phyloP scores from a whole-genome alignment of 352 stramenopile species.

The Bremia lactucae region DNA sequence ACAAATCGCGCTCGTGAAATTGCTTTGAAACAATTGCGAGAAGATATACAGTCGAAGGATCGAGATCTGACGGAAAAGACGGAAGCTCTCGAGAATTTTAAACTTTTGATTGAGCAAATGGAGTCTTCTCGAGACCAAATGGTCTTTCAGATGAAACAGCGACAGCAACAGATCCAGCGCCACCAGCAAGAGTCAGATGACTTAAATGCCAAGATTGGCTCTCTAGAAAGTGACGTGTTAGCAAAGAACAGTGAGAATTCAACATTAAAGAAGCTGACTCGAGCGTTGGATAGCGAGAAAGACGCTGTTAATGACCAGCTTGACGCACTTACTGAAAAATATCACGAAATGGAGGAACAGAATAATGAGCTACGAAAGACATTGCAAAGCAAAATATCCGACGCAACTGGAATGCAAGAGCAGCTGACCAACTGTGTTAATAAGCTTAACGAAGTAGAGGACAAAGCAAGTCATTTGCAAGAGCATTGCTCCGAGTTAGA shows the following conservation, averaged over 20 bases:
- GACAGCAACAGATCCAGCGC: constrained; percentile 52
- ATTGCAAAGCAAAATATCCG: constrained; percentile 20
- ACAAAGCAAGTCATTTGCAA: constrained; percentile 32
- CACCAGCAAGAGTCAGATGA: constrained; percentile 44
- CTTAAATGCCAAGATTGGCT: constrained; percentile 34
- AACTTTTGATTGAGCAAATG: constrained; percentile 73
- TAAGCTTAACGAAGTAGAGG: constrained; percentile 47
- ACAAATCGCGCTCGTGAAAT: constrained; percentile 40
- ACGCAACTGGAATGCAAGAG: constrained; percentile 39
- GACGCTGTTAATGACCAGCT: constrained; percentile 58
- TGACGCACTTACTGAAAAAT: constrained; percentile 61
- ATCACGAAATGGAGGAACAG: constrained; percentile 45
- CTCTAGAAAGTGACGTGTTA: constrained; percentile 33
- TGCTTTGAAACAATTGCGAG: constrained; percentile 42
- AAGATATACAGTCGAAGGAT: constrained; percentile 47
- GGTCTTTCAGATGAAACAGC: constrained; percentile 66
- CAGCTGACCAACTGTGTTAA: constrained; percentile 44
- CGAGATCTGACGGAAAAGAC: constrained; percentile 51
- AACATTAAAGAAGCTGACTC: constrained; percentile 57
- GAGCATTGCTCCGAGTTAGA: constrained; percentile 33
- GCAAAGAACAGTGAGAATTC: constrained; percentile 36
- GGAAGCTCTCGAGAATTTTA: constrained; percentile 53
- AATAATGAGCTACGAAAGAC: constrained; percentile 31
- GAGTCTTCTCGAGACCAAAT: constrained; percentile 72
- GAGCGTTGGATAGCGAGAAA: constrained; percentile 61